phyloP scores from a whole-genome alignment of 805 yeast genomes.

The Metschnikowia dekortorum region DNA sequence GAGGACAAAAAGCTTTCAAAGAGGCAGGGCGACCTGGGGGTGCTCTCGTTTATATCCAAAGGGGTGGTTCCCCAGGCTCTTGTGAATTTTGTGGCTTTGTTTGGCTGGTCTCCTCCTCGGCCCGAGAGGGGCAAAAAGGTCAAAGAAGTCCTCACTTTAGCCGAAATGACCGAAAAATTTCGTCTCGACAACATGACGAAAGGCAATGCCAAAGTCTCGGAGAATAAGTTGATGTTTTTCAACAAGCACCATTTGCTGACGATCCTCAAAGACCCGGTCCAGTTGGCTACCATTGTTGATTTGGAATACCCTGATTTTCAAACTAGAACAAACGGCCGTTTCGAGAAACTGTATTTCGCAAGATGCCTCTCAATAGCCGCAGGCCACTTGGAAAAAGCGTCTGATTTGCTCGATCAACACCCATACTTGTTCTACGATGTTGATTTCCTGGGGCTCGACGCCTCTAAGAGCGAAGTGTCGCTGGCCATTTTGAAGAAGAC shows the following conservation, averaged over 20 bases:
- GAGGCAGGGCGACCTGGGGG: constrained; percentile 77
- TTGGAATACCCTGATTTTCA: constrained; percentile 22
- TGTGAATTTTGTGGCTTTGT: constrained; percentile 78
- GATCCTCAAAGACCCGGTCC: constrained; percentile 35
- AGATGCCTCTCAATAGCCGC: constrained; percentile 43
- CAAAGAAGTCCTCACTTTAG: constrained; percentile 49
- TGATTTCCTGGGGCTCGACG: constrained; percentile 21
- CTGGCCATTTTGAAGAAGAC: constrained; percentile 15
- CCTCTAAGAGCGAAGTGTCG: not conserved
- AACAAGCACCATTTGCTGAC: constrained; percentile 63
- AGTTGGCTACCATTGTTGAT: constrained; percentile 34
- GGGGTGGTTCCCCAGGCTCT: constrained; percentile 86
- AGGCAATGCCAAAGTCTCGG: constrained; percentile 91
- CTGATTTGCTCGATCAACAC: constrained; percentile 48
- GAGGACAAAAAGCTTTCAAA: constrained; percentile 78
- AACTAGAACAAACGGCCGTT: constrained; percentile 7
- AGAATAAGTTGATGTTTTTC: constrained; percentile 67
- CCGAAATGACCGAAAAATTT: constrained; percentile 53
- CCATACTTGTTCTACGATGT: constrained; percentile 45
- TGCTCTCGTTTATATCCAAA: constrained; percentile 48
- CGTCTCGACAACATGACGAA: constrained; percentile 72
- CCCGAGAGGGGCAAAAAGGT: constrained; percentile 41
- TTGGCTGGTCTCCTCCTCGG: constrained; percentile 92
- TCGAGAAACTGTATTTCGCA: constrained; percentile 29
- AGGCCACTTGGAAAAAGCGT: constrained; percentile 46